These are phyloP conservation scores for Dacryopinax primogenitus DNA, from an alignment of 768 basidiomycete genomes.

Conservation along the genomic window DNA sequence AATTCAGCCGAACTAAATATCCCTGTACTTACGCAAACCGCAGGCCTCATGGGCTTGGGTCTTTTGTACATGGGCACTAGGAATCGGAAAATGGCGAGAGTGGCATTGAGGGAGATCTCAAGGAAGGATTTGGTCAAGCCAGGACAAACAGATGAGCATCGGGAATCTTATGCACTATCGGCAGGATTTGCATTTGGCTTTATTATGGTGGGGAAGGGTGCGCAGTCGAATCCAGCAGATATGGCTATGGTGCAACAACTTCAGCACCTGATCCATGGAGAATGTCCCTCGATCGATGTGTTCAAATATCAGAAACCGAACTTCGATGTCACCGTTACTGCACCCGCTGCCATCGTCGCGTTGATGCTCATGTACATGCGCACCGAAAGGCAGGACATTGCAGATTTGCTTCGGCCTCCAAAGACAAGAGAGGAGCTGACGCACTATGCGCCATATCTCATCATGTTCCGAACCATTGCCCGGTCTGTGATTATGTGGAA, in stretches of 20 bases:
- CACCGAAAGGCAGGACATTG: constrained; percentile 72
- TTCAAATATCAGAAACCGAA: constrained; percentile 28
- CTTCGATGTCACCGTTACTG: constrained; percentile 82
- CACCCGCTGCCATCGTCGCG: constrained; percentile 80
- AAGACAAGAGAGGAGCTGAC: constrained; percentile 67
- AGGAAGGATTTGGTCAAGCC: constrained; percentile 63
- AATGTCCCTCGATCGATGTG: constrained; percentile 21
- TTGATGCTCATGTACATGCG: constrained; percentile 86
- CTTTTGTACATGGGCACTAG: constrained; percentile 79
- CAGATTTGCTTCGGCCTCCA: constrained; percentile 72
- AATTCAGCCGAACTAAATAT: constrained; percentile 82
- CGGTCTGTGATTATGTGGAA: constrained; percentile 80
- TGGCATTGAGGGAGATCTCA: constrained; percentile 73
- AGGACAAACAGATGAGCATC: constrained; percentile 74
- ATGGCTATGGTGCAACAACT: constrained; percentile 52
- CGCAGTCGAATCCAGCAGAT: constrained; percentile 60
- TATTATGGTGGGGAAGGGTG: constrained; percentile 86
- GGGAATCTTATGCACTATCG: constrained; percentile 83
- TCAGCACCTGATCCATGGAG: constrained; percentile 63
- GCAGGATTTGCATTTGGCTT: constrained; percentile 87
- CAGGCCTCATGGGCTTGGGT: constrained; percentile 77
- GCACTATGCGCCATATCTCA: constrained; percentile 73
- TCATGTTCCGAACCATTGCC: constrained; percentile 68
- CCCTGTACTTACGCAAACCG: constrained; percentile 75
- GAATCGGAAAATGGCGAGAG: constrained; percentile 84